Evolutionary conservation across 257 asterid genomes (phyloP).

Genomic region (Petunia secreta): DNA sequence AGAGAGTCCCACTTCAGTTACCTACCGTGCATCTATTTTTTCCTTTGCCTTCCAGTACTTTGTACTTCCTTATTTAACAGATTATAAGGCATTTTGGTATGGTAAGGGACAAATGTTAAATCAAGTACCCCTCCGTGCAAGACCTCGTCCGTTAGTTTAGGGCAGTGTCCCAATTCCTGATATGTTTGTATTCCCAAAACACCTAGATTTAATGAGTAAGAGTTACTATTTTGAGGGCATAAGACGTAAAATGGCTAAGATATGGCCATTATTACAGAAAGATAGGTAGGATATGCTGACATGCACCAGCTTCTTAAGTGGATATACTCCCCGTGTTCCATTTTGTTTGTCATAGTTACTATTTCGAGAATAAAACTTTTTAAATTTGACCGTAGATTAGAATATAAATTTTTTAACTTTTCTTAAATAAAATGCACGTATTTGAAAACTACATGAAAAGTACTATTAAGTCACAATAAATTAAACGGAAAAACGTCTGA

Average conservation of each 20-base stretch:
- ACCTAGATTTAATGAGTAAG: constrained; percentile 25
- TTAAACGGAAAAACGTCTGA: too few species aligned
- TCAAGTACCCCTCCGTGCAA: constrained; percentile 53
- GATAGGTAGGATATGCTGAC: constrained; percentile 69
- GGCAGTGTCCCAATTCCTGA: constrained; percentile 43
- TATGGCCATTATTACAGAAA: constrained; percentile 45
- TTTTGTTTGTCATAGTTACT: not conserved
- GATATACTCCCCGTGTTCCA: constrained; percentile 28
- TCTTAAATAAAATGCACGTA: too few species aligned
- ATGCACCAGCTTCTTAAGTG: constrained; percentile 57
- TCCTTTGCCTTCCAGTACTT: constrained; percentile 28
- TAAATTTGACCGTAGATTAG: too few species aligned
- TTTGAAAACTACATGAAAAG: too few species aligned
- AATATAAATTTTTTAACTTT: too few species aligned
- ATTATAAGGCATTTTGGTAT: constrained; percentile 34
- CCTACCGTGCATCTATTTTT: constrained; percentile 43
- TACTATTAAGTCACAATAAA: too few species aligned
- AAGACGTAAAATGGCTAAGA: constrained; percentile 39
- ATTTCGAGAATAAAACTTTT: too few species aligned
- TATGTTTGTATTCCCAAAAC: constrained; percentile 14
- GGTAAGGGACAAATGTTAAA: constrained; percentile 51
- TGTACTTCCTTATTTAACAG: constrained; percentile 35
- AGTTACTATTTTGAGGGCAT: constrained; percentile 35
- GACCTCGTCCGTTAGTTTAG: constrained; percentile 56
- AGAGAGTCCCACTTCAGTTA: constrained; percentile 38